phyloP scores from a whole-genome alignment of 805 yeast genomes.

The Candida piceae region DNA sequence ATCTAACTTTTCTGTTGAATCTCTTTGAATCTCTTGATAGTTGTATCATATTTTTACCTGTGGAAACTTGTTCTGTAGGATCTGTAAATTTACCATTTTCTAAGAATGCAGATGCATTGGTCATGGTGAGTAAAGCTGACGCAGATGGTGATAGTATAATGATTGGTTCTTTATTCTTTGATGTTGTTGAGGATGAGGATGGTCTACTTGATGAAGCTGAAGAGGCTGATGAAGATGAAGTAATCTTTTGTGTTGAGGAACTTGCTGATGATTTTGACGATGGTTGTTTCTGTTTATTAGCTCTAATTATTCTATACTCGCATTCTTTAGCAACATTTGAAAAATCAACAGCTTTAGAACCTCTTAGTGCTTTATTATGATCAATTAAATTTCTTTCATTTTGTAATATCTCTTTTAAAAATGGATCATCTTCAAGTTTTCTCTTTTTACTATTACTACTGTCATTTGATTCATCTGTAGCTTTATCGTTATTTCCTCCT shows the following conservation, averaged over 20 bases:
- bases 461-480: constrained; percentile 1
- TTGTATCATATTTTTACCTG: constrained; percentile 39
- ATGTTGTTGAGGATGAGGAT: constrained; percentile 5
- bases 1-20: constrained; percentile 52
- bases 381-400: constrained; percentile 41
- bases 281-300: constrained; percentile 34
- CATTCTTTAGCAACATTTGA: constrained; percentile 62
- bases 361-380: constrained; percentile 43
- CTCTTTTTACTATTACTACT: constrained; percentile 13
- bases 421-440: constrained; percentile 41
- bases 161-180: constrained; percentile 52
- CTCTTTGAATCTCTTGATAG: constrained; percentile 51
- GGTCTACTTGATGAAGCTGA: constrained; percentile 1
- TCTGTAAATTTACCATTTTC: constrained; percentile 66
- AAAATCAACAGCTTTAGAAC: constrained; percentile 62
- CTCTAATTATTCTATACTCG: constrained; percentile 52
- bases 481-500: constrained; percentile 1
- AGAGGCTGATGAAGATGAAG: constrained; percentile 8
- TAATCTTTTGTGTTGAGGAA: constrained; percentile 6
- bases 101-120: constrained; percentile 62
- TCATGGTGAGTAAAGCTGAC: constrained; percentile 60
- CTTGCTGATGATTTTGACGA: constrained; percentile 14
- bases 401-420: constrained; percentile 39
- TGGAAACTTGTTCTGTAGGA: constrained; percentile 38
- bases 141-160: constrained; percentile 77